Percentiles rank a stretch among this genome's conserved stretches.
Conservation (phyloP, 1,284 basidiomycete genomes). For the Leccinum brunneo-olivaceum region DNA sequence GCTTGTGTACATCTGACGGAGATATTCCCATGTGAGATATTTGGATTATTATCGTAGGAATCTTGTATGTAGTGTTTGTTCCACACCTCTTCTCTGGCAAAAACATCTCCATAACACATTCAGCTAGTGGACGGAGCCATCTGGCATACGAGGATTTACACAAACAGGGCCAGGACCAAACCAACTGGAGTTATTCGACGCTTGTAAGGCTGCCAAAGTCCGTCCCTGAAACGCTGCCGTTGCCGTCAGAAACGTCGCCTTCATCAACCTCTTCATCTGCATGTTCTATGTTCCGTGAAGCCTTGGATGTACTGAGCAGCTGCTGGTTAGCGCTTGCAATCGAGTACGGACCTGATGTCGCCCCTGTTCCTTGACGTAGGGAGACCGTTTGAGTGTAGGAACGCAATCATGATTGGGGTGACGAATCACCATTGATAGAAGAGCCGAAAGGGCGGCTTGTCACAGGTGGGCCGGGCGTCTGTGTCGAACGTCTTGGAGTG, state of each 20-base stretch:
- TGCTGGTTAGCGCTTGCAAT: conserved; percentile 23
- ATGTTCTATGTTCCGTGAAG: conserved; percentile 18
- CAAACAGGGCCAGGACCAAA: conserved; percentile 2
- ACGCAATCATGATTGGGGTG: conserved; percentile 31
- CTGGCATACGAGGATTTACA: background rate
- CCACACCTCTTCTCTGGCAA: background rate
- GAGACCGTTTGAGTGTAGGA: conserved; percentile 32
- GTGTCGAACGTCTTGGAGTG: conserved; percentile 25
- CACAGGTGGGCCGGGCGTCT: conserved; percentile 20
- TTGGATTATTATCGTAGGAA: conserved; percentile 4
- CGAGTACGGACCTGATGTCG: conserved; percentile 19
- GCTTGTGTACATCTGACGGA: conserved; percentile 1
- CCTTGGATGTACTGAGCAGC: conserved; percentile 21
- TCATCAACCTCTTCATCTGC: conserved; percentile 14
- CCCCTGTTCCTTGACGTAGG: conserved; percentile 31
- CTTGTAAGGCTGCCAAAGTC: conserved; percentile 53
- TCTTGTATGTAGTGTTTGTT: conserved; percentile 6
- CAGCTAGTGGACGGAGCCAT: background rate
- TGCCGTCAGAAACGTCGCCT: conserved; percentile 27
- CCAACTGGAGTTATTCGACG: conserved; percentile 38
- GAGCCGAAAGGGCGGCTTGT: conserved; percentile 28
- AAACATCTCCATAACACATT: background rate
- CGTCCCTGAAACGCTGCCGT: conserved; percentile 39
- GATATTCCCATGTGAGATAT: conserved; percentile 8
- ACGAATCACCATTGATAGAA: conserved; percentile 41